Conservation (phyloP, 495 filamentous ascomycete species). For the Pyronema domesticum region DNA sequence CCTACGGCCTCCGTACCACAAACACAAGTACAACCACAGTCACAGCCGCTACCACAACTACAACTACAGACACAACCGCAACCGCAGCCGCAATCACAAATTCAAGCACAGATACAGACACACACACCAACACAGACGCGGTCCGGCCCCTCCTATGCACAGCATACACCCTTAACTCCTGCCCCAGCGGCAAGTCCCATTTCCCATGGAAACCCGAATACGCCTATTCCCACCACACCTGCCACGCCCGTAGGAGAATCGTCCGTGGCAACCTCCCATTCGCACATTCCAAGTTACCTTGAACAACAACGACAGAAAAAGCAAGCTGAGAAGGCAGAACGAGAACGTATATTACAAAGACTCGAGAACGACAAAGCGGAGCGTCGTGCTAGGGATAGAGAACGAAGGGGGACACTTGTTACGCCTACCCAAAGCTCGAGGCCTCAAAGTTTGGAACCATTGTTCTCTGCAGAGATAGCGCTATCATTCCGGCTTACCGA, state of each 20-base stretch:
- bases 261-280: constrained; percentile 2
- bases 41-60: not conserved
- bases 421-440: not conserved
- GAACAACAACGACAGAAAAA: constrained; percentile 34
- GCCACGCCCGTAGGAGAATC: not conserved
- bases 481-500: constrained; percentile 75
- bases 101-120: constrained; percentile 8
- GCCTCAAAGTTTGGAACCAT: not conserved
- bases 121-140: not conserved
- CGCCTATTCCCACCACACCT: no score
- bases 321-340: constrained; percentile 39
- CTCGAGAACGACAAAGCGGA: constrained; percentile 53
- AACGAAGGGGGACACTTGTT: constrained; percentile 26
- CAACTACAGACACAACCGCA: constrained; percentile 13
- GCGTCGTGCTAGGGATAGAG: constrained; percentile 35
- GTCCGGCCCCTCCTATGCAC: not conserved
- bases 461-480: constrained; percentile 32
- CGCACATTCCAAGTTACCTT: constrained; percentile 27
- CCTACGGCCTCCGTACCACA: not conserved
- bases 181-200: not conserved
- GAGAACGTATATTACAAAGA: constrained; percentile 40
- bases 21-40: constrained; percentile 1
- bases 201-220: no score
- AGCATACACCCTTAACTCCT: not conserved
- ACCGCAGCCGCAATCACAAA: constrained; percentile 24